phyloP scores from a whole-genome alignment of 164 flowering plant species.

The Annona cherimola region DNA sequence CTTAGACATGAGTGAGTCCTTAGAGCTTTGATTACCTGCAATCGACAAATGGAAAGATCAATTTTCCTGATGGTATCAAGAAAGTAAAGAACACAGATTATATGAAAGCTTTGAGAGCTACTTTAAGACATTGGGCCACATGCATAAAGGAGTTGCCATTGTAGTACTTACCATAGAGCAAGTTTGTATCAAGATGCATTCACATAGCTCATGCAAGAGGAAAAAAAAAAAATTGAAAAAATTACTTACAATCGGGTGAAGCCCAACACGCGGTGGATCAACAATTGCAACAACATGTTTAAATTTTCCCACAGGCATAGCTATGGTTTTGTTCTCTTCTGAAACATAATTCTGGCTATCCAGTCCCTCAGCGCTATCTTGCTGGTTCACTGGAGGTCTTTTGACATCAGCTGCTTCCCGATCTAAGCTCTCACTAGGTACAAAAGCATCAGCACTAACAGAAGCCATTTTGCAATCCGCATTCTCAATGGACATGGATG shows the following conservation, averaged over 20 bases:
- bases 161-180: no score
- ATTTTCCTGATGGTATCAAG: background rate
- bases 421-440: constrained; percentile 9
- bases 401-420: constrained; percentile 25
- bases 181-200: background rate
- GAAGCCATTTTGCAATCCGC: no score
- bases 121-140: no score
- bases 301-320: constrained; percentile 25
- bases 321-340: constrained; percentile 18
- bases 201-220: background rate
- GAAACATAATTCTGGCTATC: constrained; percentile 16
- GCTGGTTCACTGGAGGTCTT: constrained; percentile 9
- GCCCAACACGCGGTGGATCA: constrained; percentile 92
- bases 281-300: constrained; percentile 85
- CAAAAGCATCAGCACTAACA: background rate
- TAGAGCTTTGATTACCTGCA: constrained; percentile 73
- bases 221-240: background rate
- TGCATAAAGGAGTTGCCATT: no score
- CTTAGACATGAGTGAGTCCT: constrained; percentile 67
- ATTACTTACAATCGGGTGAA: constrained; percentile 84
- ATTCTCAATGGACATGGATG: no score
- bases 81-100: background rate
- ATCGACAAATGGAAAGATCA: background rate
- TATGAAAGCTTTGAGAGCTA: no score
- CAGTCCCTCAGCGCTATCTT: constrained; percentile 20